Evolutionary conservation across 352 stramenopile genomes (phyloP), one percentile per base, ranked within the genome.

Genomic region (Pythium sp.): DNA sequence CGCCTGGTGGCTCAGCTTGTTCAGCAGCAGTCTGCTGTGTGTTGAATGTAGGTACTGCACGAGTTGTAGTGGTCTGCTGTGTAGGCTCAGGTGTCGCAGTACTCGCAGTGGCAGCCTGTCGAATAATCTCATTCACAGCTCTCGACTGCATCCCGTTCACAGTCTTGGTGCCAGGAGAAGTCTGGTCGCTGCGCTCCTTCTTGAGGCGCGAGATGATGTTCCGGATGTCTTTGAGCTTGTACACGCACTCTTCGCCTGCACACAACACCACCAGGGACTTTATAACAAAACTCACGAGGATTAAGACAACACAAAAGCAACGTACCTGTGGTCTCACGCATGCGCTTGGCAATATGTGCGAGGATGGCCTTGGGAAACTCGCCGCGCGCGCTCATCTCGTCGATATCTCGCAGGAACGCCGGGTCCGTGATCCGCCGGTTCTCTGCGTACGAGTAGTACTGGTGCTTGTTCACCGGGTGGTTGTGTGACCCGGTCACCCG

Each of bases 191-290:
- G n/a, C 24, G 51, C 22, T 67, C 62, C 32, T 32, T 51, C 51
- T 67, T 67, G n/a, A 53, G 34, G 3, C 62, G 62, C 34, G 34
- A 36, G 62, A 67, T 30, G 34, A 67, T 59, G 32, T 67, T 67
- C 22, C 32, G 51, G 34, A 67, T 53, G 22, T 59, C 62, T 15
- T 67, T 67, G 6, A 67, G 36, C 49, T 59, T 60, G 36, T 67
- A 67, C 62, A 60, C 53, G 24, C 62, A 67, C 18, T 59, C 62
- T 26, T 54, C 51, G 14, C 62, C 62, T 67, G 6, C 14, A 28
- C 5, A 36, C 32, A 62, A 22, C 12, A 11, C 22, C n/a, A 53
- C 5, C 15, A 61, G 15, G 38, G 55, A 5, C n/a, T 41, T 15
- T 5, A n/a, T 8, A 47, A n/a, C 26, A 36, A 61, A 30, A 61